A percentile compares a stretch with the other conserved stretches of the same genome.
These are phyloP conservation scores for Erodium maritimum DNA, from an alignment of 345 rosid species.

Conservation along the genomic window DNA sequence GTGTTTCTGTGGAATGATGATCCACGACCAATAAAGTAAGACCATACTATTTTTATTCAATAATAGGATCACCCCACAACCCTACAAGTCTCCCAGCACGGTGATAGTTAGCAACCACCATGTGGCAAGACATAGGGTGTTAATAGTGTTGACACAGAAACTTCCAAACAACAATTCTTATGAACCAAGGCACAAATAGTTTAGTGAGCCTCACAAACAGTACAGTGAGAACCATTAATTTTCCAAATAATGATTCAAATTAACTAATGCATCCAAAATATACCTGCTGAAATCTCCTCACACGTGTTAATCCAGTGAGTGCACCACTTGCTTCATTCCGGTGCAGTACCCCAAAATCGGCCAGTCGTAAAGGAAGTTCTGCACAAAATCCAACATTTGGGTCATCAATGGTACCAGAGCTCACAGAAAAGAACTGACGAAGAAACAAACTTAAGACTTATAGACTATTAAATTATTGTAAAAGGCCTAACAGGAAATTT, in stretches of 20 bases:
- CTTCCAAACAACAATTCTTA: too few relatives aligned
- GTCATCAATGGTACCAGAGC: slow-evolving; percentile 4
- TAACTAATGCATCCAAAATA: neutral
- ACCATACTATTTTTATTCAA: neutral
- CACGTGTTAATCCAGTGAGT: slow-evolving; percentile 88
- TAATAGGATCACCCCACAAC: neutral
- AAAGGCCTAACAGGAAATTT: neutral
- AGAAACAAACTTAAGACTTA: neutral
- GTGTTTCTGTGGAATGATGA: neutral
- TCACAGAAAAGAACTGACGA: neutral
- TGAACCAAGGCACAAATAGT: too few relatives aligned
- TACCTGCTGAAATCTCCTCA: slow-evolving; percentile 98
- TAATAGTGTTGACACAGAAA: too few relatives aligned
- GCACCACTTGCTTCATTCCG: slow-evolving; percentile 98
- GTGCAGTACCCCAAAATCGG: slow-evolving; percentile 95
- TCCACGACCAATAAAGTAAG: neutral
- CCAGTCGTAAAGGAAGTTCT: slow-evolving; percentile 90
- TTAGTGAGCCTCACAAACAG: too few relatives aligned
- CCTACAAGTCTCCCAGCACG: too few relatives aligned
- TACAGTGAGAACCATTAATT: too few relatives aligned
- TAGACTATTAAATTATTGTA: neutral
- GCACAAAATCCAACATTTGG: slow-evolving; percentile 11
- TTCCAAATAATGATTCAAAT: too few relatives aligned
- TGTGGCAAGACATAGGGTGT: too few relatives aligned
- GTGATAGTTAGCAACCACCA: too few relatives aligned